These are phyloP conservation scores for Picea glauca DNA, from an alignment of 75 land plant genomes.

Conservation along the genomic window DNA sequence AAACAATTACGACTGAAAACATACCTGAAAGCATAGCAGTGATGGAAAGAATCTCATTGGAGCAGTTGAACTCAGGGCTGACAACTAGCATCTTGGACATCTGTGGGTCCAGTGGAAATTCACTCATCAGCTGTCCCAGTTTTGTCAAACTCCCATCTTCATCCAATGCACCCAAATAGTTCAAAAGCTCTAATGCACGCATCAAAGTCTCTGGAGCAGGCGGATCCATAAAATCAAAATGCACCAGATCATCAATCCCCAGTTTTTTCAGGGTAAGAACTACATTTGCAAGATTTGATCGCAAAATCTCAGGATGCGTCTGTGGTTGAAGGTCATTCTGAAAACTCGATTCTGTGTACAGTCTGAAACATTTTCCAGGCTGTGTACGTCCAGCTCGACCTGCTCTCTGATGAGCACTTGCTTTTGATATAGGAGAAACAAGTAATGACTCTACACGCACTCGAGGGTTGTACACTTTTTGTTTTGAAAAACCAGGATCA, in stretches of 20 bases:
- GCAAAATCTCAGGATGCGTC: conserved; percentile 24
- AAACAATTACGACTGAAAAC: background rate
- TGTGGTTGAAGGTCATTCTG: conserved; percentile 23
- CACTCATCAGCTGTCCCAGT: conserved; percentile 44
- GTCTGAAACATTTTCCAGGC: conserved; percentile 33
- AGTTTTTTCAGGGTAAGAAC: conserved; percentile 24
- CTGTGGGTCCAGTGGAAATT: conserved; percentile 60
- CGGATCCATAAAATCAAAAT: conserved; percentile 34
- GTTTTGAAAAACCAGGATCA: conserved; percentile 29
- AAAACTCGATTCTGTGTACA: conserved; percentile 27
- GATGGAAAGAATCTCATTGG: conserved; percentile 54
- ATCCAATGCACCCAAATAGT: conserved; percentile 26
- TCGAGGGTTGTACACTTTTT: conserved; percentile 22
- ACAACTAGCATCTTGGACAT: conserved; percentile 58
- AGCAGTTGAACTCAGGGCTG: conserved; percentile 53
- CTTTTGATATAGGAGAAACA: conserved; percentile 30
- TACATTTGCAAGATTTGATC: conserved; percentile 27
- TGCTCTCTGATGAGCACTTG: conserved; percentile 35
- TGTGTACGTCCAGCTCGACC: conserved; percentile 34
- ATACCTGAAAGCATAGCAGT: conserved; percentile 40
- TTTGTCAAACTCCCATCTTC: conserved; percentile 20
- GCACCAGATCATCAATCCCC: conserved; percentile 27
- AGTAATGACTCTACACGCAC: conserved; percentile 24
- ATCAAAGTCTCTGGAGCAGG: conserved; percentile 28
- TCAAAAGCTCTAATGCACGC: conserved; percentile 27